Conservation (phyloP, 768 basidiomycete species). For the Rhizopogon sp. region DNA sequence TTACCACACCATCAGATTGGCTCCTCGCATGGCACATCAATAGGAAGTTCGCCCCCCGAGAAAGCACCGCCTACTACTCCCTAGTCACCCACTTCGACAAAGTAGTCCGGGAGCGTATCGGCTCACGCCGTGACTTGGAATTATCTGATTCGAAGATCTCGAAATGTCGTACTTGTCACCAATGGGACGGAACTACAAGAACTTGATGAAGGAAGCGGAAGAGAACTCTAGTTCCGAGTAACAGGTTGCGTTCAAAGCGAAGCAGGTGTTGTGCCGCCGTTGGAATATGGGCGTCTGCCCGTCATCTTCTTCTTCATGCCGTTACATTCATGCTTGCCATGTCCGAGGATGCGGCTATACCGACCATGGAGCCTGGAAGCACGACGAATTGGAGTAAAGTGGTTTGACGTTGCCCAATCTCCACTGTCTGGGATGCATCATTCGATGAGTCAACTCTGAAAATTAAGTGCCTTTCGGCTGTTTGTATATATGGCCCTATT, state of each 20-base stretch:
- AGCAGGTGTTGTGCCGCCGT: neutral
- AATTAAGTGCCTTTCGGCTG: too few species aligned
- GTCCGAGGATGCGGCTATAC: neutral
- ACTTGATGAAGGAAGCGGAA: neutral
- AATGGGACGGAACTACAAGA: neutral
- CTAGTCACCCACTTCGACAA: constrained; percentile 28
- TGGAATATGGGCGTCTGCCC: neutral
- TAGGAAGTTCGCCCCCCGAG: too few species aligned
- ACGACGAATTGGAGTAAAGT: neutral
- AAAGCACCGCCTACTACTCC: neutral
- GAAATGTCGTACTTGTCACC: neutral
- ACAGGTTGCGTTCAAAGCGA: too few species aligned
- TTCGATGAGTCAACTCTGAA: too few species aligned
- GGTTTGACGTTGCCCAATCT: too few species aligned
- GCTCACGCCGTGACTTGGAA: constrained; percentile 5
- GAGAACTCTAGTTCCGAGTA: neutral
- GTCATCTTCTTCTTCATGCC: neutral
- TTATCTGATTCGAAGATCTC: constrained; percentile 20
- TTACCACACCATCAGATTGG: constrained; percentile 20
- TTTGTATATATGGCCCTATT: too few species aligned
- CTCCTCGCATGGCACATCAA: constrained; percentile 12
- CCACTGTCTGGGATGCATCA: too few species aligned
- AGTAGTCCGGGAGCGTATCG: constrained; percentile 21
- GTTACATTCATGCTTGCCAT: neutral
- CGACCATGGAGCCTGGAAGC: neutral